Conservation (phyloP, 1,284 basidiomycete species). For the Ceratobasidium sp. region DNA sequence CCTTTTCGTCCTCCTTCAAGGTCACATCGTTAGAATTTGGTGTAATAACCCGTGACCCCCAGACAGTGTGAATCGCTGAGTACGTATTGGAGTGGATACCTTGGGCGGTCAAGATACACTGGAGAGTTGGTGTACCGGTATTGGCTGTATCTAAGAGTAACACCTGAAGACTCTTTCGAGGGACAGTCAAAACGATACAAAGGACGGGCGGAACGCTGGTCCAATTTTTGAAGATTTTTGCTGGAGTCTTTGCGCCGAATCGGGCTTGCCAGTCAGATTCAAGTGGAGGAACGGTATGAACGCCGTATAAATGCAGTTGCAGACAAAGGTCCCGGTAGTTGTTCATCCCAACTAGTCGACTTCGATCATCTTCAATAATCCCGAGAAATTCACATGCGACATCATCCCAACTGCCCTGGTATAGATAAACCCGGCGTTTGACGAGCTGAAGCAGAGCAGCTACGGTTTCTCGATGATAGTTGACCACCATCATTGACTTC, state of each 20-base stretch:
- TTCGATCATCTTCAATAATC: background rate
- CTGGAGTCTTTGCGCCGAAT: too few species aligned
- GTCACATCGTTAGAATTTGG: too few species aligned
- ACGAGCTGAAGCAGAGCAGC: background rate
- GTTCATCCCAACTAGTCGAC: background rate
- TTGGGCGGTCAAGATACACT: background rate
- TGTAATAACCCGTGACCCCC: too few species aligned
- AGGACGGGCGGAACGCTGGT: background rate
- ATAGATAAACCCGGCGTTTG: background rate
- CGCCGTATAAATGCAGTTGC: background rate
- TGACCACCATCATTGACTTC: background rate
- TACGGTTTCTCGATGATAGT: slow-evolving; percentile 21
- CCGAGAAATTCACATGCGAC: background rate
- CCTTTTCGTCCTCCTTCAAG: too few species aligned
- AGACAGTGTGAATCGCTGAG: too few species aligned
- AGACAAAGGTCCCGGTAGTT: slow-evolving; percentile 4
- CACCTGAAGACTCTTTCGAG: background rate
- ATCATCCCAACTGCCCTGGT: slow-evolving; percentile 10
- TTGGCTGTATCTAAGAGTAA: background rate
- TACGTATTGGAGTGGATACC: too few species aligned
- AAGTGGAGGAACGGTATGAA: background rate
- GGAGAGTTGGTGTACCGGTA: background rate
- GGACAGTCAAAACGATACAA: slow-evolving; percentile 26
- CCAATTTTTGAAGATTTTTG: too few species aligned
- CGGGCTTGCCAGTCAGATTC: too few species aligned